Evolutionary conservation across 225 moss, liverwort and hornwort species (phyloP).

Genomic region (Climacium dendroides): DNA sequence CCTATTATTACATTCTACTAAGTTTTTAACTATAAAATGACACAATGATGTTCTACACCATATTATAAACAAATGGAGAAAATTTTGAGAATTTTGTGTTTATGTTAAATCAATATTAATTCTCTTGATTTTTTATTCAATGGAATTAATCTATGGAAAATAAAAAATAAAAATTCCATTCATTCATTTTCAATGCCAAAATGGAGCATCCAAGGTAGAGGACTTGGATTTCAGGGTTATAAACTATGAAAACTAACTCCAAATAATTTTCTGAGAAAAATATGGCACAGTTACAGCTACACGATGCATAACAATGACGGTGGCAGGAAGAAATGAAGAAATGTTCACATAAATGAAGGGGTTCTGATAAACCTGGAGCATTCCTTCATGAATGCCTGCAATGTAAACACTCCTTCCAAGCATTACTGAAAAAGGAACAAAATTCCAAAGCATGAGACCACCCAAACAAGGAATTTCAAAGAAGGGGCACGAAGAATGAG

Average conservation of each 20-base stretch:
- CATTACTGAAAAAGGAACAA: not conserved
- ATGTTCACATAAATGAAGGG: not conserved
- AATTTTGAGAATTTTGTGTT: no score
- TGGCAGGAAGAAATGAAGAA: not conserved
- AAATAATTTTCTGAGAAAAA: not conserved
- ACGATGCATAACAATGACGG: not conserved
- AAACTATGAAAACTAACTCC: not conserved
- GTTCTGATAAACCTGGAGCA: not conserved
- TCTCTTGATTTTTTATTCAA: no score
- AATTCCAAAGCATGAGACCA: not conserved
- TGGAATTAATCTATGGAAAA: not conserved
- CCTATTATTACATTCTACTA: not conserved
- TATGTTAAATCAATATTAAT: no score
- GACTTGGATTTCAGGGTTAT: not conserved
- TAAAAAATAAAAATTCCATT: not conserved
- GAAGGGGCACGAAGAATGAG: not conserved
- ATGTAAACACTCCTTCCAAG: not conserved
- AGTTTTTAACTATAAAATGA: not conserved
- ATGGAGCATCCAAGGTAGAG: not conserved
- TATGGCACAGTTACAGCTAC: no score
- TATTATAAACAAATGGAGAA: not conserved
- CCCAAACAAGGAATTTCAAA: not conserved
- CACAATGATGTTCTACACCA: not conserved
- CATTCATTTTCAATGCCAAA: not conserved
- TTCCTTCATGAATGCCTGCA: not conserved